phyloP scores from a whole-genome alignment of 306 rosid genomes.

The Rubus idaeus region DNA sequence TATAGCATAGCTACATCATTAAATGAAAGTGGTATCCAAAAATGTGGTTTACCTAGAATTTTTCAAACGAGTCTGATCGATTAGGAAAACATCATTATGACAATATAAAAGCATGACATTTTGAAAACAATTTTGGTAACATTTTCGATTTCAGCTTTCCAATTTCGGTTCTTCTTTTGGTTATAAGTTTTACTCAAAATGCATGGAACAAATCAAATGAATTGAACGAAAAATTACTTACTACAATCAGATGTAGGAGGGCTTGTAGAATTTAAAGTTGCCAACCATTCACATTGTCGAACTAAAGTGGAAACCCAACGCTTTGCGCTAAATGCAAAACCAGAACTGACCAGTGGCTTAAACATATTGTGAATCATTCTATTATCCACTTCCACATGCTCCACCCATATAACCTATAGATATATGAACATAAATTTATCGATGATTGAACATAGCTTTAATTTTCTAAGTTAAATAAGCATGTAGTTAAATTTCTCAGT shows the following conservation, averaged over 20 bases:
- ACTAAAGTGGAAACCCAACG: slow-evolving; percentile 50
- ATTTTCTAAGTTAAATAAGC: background rate
- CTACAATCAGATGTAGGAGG: slow-evolving; percentile 26
- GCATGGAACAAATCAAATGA: slow-evolving; percentile 2
- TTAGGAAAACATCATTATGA: no score
- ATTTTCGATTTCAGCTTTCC: background rate
- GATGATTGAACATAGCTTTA: background rate
- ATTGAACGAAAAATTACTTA: slow-evolving; percentile 1
- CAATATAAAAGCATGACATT: background rate
- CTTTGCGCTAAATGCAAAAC: slow-evolving; percentile 52
- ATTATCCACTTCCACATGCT: slow-evolving; percentile 53
- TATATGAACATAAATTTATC: background rate
- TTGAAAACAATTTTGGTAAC: background rate
- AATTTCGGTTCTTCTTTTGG: background rate
- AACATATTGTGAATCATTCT: slow-evolving; percentile 25
- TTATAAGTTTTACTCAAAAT: background rate
- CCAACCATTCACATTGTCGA: slow-evolving; percentile 32
- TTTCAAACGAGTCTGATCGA: no score
- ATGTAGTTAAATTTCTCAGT: background rate
- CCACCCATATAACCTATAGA: slow-evolving; percentile 56
- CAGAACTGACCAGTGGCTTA: slow-evolving; percentile 33
- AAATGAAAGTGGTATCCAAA: no score
- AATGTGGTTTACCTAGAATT: background rate
- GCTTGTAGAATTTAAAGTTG: slow-evolving; percentile 7
- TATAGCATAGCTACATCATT: no score